Evolutionary conservation across 192 early-diverging fungal species (phyloP), one percentile per base, ranked within the genome.

Genomic region (Polychytrium aggregatum): DNA sequence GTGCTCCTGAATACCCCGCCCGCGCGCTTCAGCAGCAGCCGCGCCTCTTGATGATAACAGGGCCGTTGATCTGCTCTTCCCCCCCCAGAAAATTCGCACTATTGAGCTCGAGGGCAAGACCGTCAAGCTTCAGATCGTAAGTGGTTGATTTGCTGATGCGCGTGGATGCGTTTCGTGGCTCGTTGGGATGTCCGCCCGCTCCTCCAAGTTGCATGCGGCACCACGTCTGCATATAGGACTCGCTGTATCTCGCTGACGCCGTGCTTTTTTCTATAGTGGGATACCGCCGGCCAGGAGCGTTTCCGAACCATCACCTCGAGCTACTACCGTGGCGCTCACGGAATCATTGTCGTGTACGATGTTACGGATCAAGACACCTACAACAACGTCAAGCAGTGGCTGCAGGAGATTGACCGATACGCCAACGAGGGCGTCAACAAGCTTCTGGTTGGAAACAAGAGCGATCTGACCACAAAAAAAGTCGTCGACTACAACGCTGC

Each of bases 21-120:
- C n/a, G n/a, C n/a, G n/a, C n/a, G n/a, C n/a, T n/a, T n/a, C n/a
- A n/a, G n/a, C n/a, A n/a, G n/a, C n/a, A n/a, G n/a, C n/a, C n/a
- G n/a, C n/a, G n/a, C n/a, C n/a, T n/a, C n/a, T n/a, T n/a, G n/a
- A n/a, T n/a, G n/a, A n/a, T n/a, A n/a, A n/a, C n/a, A n/a, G n/a
- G n/a, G n/a, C n/a, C n/a, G n/a, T n/a, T n/a, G n/a, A n/a, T n/a
- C n/a, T n/a, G n/a, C n/a, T 43, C n/a, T 49, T 33, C 34, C 8
- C 16, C 25, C 37, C 22, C 37, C 68, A 89, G 85, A 97, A 95
- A 90, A 97, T 97, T 64, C 84, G 92, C 57, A 97, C 92, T 43
- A 97, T 97, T 50, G 95, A 98, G 59, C 78, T 98, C 42, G 95
- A 96, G 63, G 91, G 92, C 44, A 98, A 97, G 67, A 95, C 89